Evolutionary conservation across 306 rosid species (phyloP).

Genomic region (Cucurbita pepo): DNA sequence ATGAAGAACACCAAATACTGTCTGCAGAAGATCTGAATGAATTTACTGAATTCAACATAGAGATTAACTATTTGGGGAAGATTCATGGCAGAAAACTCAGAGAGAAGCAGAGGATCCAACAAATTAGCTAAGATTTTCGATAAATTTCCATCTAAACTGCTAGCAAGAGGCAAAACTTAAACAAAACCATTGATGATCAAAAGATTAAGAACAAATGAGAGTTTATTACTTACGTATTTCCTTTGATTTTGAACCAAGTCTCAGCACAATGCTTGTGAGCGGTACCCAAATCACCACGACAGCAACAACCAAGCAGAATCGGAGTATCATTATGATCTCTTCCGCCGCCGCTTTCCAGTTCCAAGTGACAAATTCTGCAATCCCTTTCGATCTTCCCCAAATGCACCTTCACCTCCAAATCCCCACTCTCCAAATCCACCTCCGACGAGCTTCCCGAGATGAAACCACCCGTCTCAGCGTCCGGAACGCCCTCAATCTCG

Average conservation of each 20-base stretch:
- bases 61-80: background rate
- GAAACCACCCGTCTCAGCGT: slow-evolving; percentile 1
- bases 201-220: background rate
- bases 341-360: slow-evolving; percentile 3
- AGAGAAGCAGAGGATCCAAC: too few relatives aligned
- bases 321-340: slow-evolving; percentile 11
- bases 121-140: background rate
- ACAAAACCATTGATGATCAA: background rate
- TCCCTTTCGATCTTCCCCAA: slow-evolving; percentile 15
- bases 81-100: background rate
- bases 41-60: background rate
- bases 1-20: background rate
- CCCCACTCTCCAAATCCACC: slow-evolving; percentile 32
- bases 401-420: slow-evolving; percentile 18
- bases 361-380: slow-evolving; percentile 34
- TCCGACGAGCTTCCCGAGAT: slow-evolving; percentile 10
- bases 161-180: background rate
- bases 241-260: slow-evolving; percentile 40
- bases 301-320: slow-evolving; percentile 26
- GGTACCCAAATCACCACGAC: slow-evolving; percentile 30
- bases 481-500: slow-evolving; percentile 5
- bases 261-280: slow-evolving; percentile 35
- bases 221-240: slow-evolving; percentile 23
- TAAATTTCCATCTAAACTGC: background rate
- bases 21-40: background rate